These are phyloP conservation scores for Choiromyces venosus DNA, from an alignment of 495 filamentous ascomycete species.

Conservation along the genomic window DNA sequence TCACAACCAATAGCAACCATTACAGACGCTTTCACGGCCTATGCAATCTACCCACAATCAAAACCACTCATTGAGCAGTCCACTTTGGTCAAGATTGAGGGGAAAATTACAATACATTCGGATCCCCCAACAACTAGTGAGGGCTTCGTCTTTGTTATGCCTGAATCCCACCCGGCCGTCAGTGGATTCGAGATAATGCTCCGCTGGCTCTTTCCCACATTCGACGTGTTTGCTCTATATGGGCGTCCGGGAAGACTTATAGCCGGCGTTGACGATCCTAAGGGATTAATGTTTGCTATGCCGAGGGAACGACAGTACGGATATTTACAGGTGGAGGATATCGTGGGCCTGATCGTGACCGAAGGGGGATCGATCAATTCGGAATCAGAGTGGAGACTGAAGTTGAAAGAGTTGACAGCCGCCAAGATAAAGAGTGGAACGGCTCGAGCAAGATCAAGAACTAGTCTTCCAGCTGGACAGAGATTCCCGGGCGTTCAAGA, in stretches of 20 bases:
- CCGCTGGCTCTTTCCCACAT: constrained; percentile 88
- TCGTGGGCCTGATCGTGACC: constrained; percentile 68
- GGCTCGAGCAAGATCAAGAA: constrained; percentile 48
- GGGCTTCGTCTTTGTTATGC: constrained; percentile 97
- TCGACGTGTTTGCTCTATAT: constrained; percentile 88
- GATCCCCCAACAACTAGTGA: constrained; percentile 67
- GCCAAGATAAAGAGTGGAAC: constrained; percentile 49
- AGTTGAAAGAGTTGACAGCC: constrained; percentile 85
- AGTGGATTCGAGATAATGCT: constrained; percentile 95
- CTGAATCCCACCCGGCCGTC: constrained; percentile 82
- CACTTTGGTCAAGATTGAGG: constrained; percentile 90
- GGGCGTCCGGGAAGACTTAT: constrained; percentile 82
- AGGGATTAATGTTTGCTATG: constrained; percentile 97
- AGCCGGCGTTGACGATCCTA: constrained; percentile 75
- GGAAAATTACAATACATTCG: constrained; percentile 77
- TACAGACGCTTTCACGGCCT: constrained; percentile 81
- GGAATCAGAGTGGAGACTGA: constrained; percentile 83
- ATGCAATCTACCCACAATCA: constrained; percentile 91
- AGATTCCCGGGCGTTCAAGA: constrained; percentile 50
- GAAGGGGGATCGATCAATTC: constrained; percentile 73
- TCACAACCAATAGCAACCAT: constrained; percentile 82
- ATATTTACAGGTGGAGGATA: constrained; percentile 83
- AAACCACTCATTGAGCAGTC: constrained; percentile 91
- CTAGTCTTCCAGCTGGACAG: constrained; percentile 54
- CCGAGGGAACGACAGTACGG: constrained; percentile 81